Evolutionary conservation across 2,329 filamentous ascomycete species (phyloP), one percentile per base, ranked within the genome.

Genomic region (Penicillium sp.): DNA sequence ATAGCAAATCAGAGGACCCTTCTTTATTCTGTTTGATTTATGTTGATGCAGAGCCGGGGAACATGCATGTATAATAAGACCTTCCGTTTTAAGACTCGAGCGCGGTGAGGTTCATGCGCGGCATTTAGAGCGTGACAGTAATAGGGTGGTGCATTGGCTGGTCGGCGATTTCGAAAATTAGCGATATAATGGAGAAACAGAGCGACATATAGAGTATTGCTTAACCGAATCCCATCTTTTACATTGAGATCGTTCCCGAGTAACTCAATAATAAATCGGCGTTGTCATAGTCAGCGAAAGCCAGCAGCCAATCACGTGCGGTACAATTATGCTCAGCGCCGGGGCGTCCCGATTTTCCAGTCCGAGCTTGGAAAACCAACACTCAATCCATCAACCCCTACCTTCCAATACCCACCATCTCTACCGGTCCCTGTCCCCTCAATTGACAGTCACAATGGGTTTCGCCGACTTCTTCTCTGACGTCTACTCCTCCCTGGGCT

Each of bases 401-500:
- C 57, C 62, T 63, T 40, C 60, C 61, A 66, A 63, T 51, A 60
- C 56, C 61, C 63, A 60, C 62, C 29, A 56, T 55, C 55, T 61
- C 53, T 59, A 59, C 59, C 35, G 61, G 58, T 59, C 60, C 60
- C 61, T 64, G 64, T 53, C 47, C 63, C 40, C 59, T 64, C 66
- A 69, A 71, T 70, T 72, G 67, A 69, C 60, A 59, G 64, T 68
- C 71, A 75, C 61, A 71, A 87, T 87, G 85, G 83, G 83, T 74
- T 77, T 87, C 77, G 79, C 82, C 73, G 83, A 86, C 72, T 82
- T 85, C 76, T 81, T 87, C 77, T 78, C 80, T 75, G 83, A 85
- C 74, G 76, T 81, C 79, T 85, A 81, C 79, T 85, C 81, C 78
- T 86, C 81, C 79, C 85, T 85, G 79, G 84, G 79, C 76, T 81